Percentiles rank a stretch among this genome's conserved stretches.
Conservation (phyloP, 192 early-diverging fungal genomes). For the Coemansia asiatica region DNA sequence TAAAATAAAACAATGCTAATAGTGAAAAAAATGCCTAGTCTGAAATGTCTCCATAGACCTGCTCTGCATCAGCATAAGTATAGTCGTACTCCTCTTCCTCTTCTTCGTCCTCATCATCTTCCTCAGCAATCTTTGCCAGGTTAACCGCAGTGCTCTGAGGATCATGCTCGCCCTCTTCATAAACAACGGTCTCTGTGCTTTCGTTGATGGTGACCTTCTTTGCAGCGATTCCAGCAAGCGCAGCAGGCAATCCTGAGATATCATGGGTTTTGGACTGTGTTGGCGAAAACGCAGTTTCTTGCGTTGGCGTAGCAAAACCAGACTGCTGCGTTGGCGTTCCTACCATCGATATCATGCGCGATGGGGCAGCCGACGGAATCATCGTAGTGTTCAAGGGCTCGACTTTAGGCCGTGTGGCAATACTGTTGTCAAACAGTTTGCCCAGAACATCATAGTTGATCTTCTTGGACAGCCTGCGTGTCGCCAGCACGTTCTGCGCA, state of each 20-base stretch:
- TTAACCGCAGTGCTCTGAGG: constrained; percentile 44
- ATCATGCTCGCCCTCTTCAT: constrained; percentile 54
- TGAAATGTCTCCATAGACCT: constrained; percentile 13
- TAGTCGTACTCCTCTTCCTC: constrained; percentile 50
- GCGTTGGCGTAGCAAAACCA: constrained; percentile 36
- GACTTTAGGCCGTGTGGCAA: constrained; percentile 26
- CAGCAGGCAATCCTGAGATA: constrained; percentile 33
- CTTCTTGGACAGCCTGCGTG: constrained; percentile 82
- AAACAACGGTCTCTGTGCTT: constrained; percentile 21
- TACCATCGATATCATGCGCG: constrained; percentile 42
- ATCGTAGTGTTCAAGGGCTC: constrained; percentile 33
- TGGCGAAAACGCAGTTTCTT: constrained; percentile 18
- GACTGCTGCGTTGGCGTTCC: constrained; percentile 25
- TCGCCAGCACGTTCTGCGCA: constrained; percentile 67
- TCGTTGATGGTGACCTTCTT: constrained; percentile 4
- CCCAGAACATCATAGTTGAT: constrained; percentile 86
- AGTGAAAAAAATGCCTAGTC: constrained; percentile 1
- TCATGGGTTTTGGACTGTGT: constrained; percentile 30
- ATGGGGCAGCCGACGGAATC: constrained; percentile 53
- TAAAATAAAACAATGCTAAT: not conserved
- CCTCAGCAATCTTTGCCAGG: constrained; percentile 25
- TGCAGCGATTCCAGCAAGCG: constrained; percentile 20
- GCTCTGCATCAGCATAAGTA: constrained; percentile 37
- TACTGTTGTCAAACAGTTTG: constrained; percentile 62
- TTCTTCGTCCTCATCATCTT: constrained; percentile 17